Evolutionary conservation across 805 yeast genomes (phyloP).

Genomic region (Scheffersomyces coipomensis): DNA sequence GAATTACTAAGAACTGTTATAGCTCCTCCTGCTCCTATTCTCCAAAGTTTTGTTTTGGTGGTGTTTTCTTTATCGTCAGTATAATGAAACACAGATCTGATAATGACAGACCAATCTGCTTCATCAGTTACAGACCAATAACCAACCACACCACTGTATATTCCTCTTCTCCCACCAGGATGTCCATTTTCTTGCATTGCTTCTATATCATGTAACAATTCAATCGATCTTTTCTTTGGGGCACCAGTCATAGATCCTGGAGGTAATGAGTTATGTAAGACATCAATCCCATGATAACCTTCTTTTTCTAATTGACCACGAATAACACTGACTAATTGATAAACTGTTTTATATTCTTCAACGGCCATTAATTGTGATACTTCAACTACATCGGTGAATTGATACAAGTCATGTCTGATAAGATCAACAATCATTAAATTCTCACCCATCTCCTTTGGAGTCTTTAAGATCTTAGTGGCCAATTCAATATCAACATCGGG

Average conservation of each 20-base stretch:
- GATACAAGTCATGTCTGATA: slow-evolving; percentile 86
- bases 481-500: slow-evolving; percentile 49
- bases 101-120: slow-evolving; percentile 96
- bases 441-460: slow-evolving; percentile 94
- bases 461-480: slow-evolving; percentile 65
- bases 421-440: slow-evolving; percentile 95
- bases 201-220: slow-evolving; percentile 66
- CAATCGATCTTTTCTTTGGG: slow-evolving; percentile 91
- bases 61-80: slow-evolving; percentile 40
- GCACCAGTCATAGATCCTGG: slow-evolving; percentile 99
- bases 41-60: slow-evolving; percentile 49
- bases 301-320: slow-evolving; percentile 51
- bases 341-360: slow-evolving; percentile 90
- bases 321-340: slow-evolving; percentile 87
- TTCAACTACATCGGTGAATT: slow-evolving; percentile 59
- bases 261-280: slow-evolving; percentile 77
- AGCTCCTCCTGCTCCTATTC: slow-evolving; percentile 98
- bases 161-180: slow-evolving; percentile 60
- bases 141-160: slow-evolving; percentile 94
- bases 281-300: slow-evolving; percentile 69
- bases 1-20: slow-evolving; percentile 82
- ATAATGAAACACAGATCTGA: slow-evolving; percentile 77
- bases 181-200: slow-evolving; percentile 29
- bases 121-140: slow-evolving; percentile 87
- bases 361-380: slow-evolving; percentile 84